These are phyloP conservation scores for Chondrus crispus DNA, from an alignment of 23 red algal species.

Conservation along the genomic window DNA sequence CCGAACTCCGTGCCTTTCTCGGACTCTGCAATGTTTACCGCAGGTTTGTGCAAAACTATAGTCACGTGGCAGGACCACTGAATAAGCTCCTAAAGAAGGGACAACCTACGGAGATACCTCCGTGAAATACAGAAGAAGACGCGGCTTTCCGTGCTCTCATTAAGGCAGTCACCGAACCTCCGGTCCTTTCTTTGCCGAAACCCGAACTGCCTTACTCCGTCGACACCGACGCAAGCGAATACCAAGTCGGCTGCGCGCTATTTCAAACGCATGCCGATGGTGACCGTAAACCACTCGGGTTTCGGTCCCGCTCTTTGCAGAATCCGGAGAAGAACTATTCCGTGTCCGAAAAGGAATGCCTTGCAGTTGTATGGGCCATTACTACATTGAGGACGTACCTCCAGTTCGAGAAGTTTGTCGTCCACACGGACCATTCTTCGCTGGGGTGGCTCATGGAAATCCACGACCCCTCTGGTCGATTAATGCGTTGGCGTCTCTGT, in stretches of 20 bases:
- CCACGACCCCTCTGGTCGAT: background rate
- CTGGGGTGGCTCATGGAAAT: background rate
- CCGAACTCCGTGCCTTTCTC: background rate
- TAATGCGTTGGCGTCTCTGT: background rate
- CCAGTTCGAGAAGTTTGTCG: background rate
- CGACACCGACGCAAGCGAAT: background rate
- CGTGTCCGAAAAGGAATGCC: background rate
- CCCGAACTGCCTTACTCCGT: background rate
- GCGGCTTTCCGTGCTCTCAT: background rate
- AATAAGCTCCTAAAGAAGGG: background rate
- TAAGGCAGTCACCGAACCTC: background rate
- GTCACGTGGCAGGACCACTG: background rate
- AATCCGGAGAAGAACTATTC: background rate
- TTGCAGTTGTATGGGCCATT: background rate
- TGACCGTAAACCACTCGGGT: background rate
- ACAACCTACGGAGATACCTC: background rate
- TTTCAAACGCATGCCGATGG: background rate
- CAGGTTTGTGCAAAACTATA: conserved; percentile 1
- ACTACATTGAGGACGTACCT: background rate
- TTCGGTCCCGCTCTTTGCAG: background rate
- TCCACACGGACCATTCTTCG: background rate
- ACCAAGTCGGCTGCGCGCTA: background rate
- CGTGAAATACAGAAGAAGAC: background rate
- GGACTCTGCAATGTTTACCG: background rate
- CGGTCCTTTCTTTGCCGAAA: background rate